Evolutionary conservation across 2,329 filamentous ascomycete species (phyloP).

Genomic region (Juglanconis sp.): DNA sequence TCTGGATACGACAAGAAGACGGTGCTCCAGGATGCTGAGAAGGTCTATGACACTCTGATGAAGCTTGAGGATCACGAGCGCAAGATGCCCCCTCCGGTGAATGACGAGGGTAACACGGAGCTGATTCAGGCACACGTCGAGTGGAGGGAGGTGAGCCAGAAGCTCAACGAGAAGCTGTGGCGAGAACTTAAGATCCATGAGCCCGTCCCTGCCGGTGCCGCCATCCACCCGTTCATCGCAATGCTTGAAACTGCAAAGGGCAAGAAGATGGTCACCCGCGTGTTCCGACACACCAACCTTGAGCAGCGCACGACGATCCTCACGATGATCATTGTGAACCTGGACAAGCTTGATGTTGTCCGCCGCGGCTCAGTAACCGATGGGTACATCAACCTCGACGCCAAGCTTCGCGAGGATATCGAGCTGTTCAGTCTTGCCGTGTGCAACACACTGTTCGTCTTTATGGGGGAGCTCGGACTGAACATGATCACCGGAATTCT

Average conservation of each 20-base stretch:
- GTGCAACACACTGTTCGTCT: conserved; percentile 84
- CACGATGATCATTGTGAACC: conserved; percentile 91
- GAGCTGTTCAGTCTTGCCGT: conserved; percentile 86
- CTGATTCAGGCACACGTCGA: conserved; percentile 72
- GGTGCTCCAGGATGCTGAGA: conserved; percentile 81
- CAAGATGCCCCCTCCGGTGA: conserved; percentile 62
- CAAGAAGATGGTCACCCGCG: conserved; percentile 90
- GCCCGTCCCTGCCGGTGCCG: conserved; percentile 70
- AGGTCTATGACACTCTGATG: conserved; percentile 85
- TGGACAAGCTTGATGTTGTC: conserved; percentile 89
- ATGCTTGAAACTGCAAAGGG: conserved; percentile 93
- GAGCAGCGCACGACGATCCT: conserved; percentile 93
- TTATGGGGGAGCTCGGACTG: conserved; percentile 85
- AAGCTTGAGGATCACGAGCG: conserved; percentile 90
- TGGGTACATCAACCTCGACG: conserved; percentile 69
- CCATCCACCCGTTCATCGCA: conserved; percentile 89
- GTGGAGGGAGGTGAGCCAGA: conserved; percentile 69
- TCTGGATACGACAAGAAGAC: conserved; percentile 72
- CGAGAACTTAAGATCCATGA: conserved; percentile 86
- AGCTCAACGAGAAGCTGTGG: conserved; percentile 82
- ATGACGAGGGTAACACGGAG: conserved; percentile 63
- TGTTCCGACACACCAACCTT: conserved; percentile 89
- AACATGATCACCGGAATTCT: conserved; percentile 89
- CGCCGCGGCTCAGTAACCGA: conserved; percentile 71
- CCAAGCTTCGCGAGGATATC: conserved; percentile 81